Conservation (phyloP, 192 early-diverging fungal species). For the Coemansia sp. region DNA sequence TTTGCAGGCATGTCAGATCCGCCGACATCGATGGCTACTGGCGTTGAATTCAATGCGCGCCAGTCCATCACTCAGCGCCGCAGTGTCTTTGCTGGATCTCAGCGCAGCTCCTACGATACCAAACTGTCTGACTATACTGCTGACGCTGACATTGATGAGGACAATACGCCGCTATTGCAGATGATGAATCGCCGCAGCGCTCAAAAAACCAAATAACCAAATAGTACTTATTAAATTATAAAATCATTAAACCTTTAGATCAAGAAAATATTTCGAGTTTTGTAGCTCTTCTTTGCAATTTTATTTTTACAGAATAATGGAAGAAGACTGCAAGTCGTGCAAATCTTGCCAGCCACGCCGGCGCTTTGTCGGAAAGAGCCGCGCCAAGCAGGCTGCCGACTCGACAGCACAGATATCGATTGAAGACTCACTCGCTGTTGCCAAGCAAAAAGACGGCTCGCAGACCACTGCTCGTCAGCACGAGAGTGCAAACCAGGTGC, state of each 20-base stretch:
- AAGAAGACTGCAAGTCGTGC: conserved; percentile 22
- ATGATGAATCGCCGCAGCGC: conserved; percentile 11
- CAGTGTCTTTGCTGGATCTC: conserved; percentile 31
- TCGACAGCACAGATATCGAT: conserved; percentile 33
- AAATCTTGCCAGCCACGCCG: conserved; percentile 44
- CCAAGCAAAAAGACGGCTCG: conserved; percentile 7
- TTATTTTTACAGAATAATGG: background rate
- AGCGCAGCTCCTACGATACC: conserved; percentile 20
- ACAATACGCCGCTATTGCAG: conserved; percentile 46
- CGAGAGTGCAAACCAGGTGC: conserved; percentile 69
- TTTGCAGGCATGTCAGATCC: conserved; percentile 22
- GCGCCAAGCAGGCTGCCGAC: conserved; percentile 14
- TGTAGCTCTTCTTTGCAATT: background rate
- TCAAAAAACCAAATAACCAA: conserved; percentile 12
- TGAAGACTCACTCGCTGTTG: conserved; percentile 46
- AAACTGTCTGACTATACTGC: conserved; percentile 32
- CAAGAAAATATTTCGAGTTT: too few relatives aligned
- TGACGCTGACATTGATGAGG: conserved; percentile 30
- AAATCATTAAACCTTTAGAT: too few relatives aligned
- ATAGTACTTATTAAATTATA: background rate
- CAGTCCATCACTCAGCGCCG: conserved; percentile 29
- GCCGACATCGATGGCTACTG: conserved; percentile 19
- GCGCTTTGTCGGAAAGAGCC: conserved; percentile 40
- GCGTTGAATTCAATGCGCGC: conserved; percentile 13
- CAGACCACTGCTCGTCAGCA: conserved; percentile 3